Conservation (phyloP, 2,329 filamentous ascomycete genomes). For the Exophiala mesophila region DNA sequence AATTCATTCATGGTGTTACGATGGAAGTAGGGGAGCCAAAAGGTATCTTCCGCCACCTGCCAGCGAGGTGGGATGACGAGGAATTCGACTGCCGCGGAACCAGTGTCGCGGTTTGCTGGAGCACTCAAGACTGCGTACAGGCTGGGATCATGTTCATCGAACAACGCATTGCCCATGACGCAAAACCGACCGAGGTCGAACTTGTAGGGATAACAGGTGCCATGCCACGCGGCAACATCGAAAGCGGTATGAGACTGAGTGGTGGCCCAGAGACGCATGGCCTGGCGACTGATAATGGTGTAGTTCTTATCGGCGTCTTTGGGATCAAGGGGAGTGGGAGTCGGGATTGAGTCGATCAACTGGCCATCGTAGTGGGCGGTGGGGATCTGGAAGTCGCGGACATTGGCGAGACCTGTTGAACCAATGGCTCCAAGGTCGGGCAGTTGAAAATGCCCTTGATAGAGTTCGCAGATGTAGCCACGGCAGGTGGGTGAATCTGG, state of each 20-base stretch:
- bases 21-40: conserved; percentile 40
- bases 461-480: conserved; percentile 65
- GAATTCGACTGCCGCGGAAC: conserved; percentile 33
- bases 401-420: conserved; percentile 61
- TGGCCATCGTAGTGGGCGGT: conserved; percentile 54
- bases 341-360: conserved; percentile 22
- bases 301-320: conserved; percentile 38
- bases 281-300: conserved; percentile 57
- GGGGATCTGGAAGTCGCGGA: conserved; percentile 61
- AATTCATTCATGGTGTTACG: conserved; percentile 37
- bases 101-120: conserved; percentile 30
- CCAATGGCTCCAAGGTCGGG: conserved; percentile 64
- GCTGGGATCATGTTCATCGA: conserved; percentile 39
- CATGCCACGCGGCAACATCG: conserved; percentile 68
- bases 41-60: conserved; percentile 37
- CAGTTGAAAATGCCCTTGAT: conserved; percentile 59
- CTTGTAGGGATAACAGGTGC: conserved; percentile 52
- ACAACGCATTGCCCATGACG: conserved; percentile 37
- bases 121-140: conserved; percentile 40
- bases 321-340: not conserved
- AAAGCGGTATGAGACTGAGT: conserved; percentile 63
- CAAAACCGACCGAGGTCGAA: conserved; percentile 40
- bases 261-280: conserved; percentile 56
- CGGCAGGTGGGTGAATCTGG: conserved; percentile 50
- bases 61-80: conserved; percentile 39